Evolutionary conservation across 192 early-diverging fungal species (phyloP), one percentile per base, ranked within the genome.

Genomic region (Coemansia sp.): DNA sequence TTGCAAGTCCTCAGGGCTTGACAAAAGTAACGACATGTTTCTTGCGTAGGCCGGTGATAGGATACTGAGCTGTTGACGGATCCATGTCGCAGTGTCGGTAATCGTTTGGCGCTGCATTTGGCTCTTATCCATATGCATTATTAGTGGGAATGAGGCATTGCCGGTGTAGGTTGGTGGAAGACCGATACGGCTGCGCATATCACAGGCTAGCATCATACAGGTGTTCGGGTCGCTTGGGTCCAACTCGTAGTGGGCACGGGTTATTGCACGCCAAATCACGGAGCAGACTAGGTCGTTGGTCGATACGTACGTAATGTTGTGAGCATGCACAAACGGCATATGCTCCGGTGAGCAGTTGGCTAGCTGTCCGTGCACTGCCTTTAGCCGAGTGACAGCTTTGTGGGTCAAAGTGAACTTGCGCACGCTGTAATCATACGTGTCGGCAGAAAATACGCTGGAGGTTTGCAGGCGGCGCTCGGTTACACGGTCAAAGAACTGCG

Each of bases 151-250:
- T 6, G 79, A 81, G 12, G 68, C 71, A 31, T 81, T 81, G 44
- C 79, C 79, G 7, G 68, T 63, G 58, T 81, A 81, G 18, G 70
- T 57, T 20, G 13, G n/a, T 15, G 74, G 65, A 7, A 70, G 20
- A 1, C 61, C 64, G 18, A 74, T 70, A 41, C 79, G 79, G 3
- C 38, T 27, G 11, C 79, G 73, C 29, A 80, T 46, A 20, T 80
- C 79, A 58, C 79, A 80, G 15, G 79, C 79, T 4, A 80, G 33
- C 66, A 72, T 72, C 62, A 80, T 69, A 29, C 79, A 80, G 3
- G 79, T 73, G 27, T 72, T 29, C 2, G 79, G 79, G 58, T 80
- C 70, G n/a, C n/a, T n/a, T 0, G 73, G 79, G 12, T 62, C 24
- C 1, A 66, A 6, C 3, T 8, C 22, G 5, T 36, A 11, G 49